Evolutionary conservation across 2,329 filamentous ascomycete species (phyloP).

Genomic region (Cercospora janseana): DNA sequence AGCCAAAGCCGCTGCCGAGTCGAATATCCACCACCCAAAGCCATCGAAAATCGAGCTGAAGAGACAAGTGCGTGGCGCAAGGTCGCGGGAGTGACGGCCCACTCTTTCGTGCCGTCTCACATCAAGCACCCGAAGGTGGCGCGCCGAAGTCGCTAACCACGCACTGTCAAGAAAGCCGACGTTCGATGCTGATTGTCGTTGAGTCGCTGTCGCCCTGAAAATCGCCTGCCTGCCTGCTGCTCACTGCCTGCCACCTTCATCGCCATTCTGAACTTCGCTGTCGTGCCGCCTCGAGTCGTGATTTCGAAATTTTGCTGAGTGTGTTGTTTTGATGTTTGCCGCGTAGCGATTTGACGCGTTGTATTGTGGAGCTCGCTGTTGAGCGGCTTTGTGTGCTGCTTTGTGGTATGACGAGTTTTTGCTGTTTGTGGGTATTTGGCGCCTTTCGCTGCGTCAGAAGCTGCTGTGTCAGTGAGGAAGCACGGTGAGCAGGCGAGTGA

Average conservation of each 20-base stretch:
- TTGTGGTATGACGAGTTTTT: not conserved
- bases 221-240: not conserved
- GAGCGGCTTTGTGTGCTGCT: not conserved
- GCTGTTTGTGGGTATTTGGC: not conserved
- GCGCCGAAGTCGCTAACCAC: conserved; percentile 9
- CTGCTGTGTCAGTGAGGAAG: conserved; percentile 2
- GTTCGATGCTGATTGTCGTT: not conserved
- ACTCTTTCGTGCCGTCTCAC: conserved; percentile 6
- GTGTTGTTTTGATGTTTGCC: not conserved
- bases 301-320: not conserved
- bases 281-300: not conserved
- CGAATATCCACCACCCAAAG: not conserved
- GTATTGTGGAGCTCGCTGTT: not conserved
- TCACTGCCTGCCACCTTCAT: conserved; percentile 2
- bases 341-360: no score
- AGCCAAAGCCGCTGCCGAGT: not conserved
- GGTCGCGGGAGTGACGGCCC: conserved; percentile 5
- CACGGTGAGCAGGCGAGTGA: not conserved
- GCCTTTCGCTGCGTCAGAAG: not conserved
- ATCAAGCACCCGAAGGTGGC: conserved; percentile 8
- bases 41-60: no score
- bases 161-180: conserved; percentile 3
- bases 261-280: not conserved
- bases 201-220: not conserved
- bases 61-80: no score